Conservation (phyloP, 225 moss, liverwort and hornwort species). For the Bryoerythrophyllum caledonicum region DNA sequence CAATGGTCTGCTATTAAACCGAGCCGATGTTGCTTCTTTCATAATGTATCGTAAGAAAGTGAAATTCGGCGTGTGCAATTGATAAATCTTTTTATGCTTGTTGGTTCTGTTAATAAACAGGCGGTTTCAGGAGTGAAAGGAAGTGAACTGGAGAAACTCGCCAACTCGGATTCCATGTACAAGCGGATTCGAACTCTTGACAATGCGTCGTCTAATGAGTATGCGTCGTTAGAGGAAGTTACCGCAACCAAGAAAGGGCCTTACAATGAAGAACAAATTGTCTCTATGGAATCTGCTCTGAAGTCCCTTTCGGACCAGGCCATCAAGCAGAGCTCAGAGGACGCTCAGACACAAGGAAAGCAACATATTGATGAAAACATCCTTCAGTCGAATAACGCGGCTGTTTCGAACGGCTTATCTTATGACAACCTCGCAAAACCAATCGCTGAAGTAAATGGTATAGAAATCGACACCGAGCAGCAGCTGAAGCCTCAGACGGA, state of each 20-base stretch:
- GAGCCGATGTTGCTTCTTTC: not conserved
- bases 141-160: slow-evolving; percentile 48
- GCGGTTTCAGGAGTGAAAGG: slow-evolving; percentile 53
- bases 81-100: not conserved
- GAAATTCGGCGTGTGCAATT: not conserved
- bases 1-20: not conserved
- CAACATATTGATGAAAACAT: slow-evolving; percentile 14
- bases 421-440: not conserved
- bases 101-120: slow-evolving; percentile 28
- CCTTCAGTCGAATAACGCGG: not conserved
- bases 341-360: slow-evolving; percentile 18
- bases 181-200: slow-evolving; percentile 48
- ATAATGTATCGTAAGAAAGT: slow-evolving; percentile 9
- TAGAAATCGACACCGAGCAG: slow-evolving; percentile 18
- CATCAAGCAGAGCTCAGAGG: slow-evolving; percentile 22
- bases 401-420: not conserved
- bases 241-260: slow-evolving; percentile 15
- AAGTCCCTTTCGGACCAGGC: slow-evolving; percentile 23
- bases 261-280: slow-evolving; percentile 29
- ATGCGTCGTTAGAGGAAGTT: slow-evolving; percentile 27
- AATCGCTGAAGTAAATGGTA: slow-evolving; percentile 14
- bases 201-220: slow-evolving; percentile 13
- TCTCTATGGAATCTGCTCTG: slow-evolving; percentile 29
- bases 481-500: slow-evolving; percentile 6
- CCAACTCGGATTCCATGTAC: slow-evolving; percentile 48